Base-by-base conservation (phyloP, 2,329 filamentous ascomycete species). In the Incumbomyces delicatus region DNA sequence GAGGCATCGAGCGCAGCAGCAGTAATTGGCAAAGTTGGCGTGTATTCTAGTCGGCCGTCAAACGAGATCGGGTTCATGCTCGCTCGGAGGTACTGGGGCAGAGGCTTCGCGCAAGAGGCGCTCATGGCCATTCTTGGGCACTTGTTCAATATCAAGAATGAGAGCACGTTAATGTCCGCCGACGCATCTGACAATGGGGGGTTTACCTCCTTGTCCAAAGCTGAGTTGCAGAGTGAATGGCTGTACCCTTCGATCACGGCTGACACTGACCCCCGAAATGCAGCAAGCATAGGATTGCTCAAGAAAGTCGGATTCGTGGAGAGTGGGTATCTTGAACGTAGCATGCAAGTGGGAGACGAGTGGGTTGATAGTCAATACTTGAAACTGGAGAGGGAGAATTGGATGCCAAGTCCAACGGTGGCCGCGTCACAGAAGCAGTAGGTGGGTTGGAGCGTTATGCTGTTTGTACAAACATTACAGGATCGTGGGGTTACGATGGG, bases 351-450 rank as follows among this genome's bases (percentile, higher is more conserved):
- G 30, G 17, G 32, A 8, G 41, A 32, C 1, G 32, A 52, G 33
- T 53, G 49, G 51, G 50, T 50, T 37, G 51, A 53, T 33, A 53
- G 50, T 44, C 16, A 40, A 31, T 53, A 51, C 33, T 45, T 53
- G 33, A 49, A 32, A 11, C 41, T 53, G 32, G 35, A 38, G 32
- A 53, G 27, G 18, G 44, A 48, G 13, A 20, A 3, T 16, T 54
- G 52, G 52, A 17, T 41, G 31, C 10, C 30, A 5, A 35, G 33
- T 27, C 5, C 22, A 27, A 27, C 4, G 22, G 22, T 8, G 4
- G 22, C 8, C 22, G 8, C 8, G 22, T 27, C 4, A 8, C 5
- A 8, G 8, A 27, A 27, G 22, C 22, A 27, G 22, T 27, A 8
- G 22, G 5, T 27, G 22, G 22, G n/a, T n/a, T n/a, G 22, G 22